Conservation (phyloP, 202 grass and related monocot genomes). For the Zizania palustris region DNA sequence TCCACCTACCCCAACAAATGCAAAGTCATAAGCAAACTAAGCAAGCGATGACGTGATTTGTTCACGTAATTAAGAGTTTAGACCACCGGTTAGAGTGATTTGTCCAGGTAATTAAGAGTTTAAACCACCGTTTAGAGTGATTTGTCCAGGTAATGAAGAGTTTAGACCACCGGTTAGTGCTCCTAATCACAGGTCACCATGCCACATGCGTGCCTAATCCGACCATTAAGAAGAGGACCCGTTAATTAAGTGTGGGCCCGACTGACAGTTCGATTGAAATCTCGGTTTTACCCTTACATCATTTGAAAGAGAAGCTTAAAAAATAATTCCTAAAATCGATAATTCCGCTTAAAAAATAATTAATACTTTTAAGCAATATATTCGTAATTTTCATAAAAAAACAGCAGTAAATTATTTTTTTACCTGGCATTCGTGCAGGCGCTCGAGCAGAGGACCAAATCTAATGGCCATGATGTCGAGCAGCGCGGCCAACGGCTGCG, state of each 20-base stretch:
- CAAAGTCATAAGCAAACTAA: constrained; percentile 34
- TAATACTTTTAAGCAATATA: no score
- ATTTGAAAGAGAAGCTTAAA: no score
- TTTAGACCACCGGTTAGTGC: constrained; percentile 15
- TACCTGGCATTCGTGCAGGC: constrained; percentile 76
- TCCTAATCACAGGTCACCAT: constrained; percentile 31
- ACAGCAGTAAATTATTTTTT: constrained; percentile 37
- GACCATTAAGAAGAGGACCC: background rate
- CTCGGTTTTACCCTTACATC: constrained; percentile 18
- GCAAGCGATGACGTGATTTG: background rate
- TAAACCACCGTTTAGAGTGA: no score
- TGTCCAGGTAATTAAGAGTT: constrained; percentile 25
- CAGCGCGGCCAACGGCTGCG: constrained; percentile 51
- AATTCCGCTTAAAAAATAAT: no score
- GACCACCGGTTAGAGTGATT: constrained; percentile 1
- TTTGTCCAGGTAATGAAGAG: constrained; percentile 21
- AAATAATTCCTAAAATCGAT: no score
- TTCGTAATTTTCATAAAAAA: no score
- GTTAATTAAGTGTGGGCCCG: constrained; percentile 14
- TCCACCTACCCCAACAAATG: constrained; percentile 11
- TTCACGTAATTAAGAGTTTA: constrained; percentile 25
- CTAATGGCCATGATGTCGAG: constrained; percentile 60
- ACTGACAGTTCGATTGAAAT: constrained; percentile 18
- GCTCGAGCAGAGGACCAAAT: constrained; percentile 56
- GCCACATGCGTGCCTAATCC: constrained; percentile 27